Evolutionary conservation across 768 basidiomycete species (phyloP).

Genomic region (Agrocybe pediades): DNA sequence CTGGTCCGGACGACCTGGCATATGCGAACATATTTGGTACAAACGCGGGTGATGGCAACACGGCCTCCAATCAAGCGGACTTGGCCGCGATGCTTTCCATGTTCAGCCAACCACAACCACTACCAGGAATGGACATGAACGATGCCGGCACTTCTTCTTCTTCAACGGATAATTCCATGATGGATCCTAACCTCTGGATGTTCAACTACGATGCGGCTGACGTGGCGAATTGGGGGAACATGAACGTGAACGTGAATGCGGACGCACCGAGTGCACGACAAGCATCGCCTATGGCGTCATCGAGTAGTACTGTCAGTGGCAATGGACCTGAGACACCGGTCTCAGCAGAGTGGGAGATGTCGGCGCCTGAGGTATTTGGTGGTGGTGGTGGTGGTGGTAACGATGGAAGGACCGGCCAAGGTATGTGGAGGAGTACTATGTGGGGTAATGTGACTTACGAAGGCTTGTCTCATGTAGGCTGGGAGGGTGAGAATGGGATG

Average conservation of each 20-base stretch:
- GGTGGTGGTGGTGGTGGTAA: conserved; percentile 10
- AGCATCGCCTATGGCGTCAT: conserved; percentile 30
- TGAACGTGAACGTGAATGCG: not conserved
- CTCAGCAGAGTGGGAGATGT: conserved; percentile 36
- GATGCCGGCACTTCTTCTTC: not conserved
- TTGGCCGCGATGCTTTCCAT: conserved; percentile 14
- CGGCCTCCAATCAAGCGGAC: conserved; percentile 1
- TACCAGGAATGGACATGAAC: not conserved
- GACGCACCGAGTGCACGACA: conserved; percentile 21
- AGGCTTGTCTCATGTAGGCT: conserved; percentile 3
- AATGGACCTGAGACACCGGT: conserved; percentile 37
- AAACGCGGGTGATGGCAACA: not conserved
- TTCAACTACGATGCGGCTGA: conserved; percentile 20
- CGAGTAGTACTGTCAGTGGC: conserved; percentile 31
- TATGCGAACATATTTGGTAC: not conserved
- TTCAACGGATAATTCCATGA: conserved; percentile 17
- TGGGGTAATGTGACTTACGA: conserved; percentile 18
- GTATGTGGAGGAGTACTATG: conserved; percentile 22
- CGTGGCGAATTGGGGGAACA: not conserved
- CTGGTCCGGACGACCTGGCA: conserved; percentile 10
- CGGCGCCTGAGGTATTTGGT: conserved; percentile 31
- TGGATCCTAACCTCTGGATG: conserved; percentile 36
- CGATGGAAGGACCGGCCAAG: conserved; percentile 10
- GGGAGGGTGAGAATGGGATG: not conserved
- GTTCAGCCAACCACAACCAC: conserved; percentile 1